Evolutionary conservation across 305 asterid species (phyloP), one percentile per base, ranked within the genome.

Genomic region (Withania somnifera): DNA sequence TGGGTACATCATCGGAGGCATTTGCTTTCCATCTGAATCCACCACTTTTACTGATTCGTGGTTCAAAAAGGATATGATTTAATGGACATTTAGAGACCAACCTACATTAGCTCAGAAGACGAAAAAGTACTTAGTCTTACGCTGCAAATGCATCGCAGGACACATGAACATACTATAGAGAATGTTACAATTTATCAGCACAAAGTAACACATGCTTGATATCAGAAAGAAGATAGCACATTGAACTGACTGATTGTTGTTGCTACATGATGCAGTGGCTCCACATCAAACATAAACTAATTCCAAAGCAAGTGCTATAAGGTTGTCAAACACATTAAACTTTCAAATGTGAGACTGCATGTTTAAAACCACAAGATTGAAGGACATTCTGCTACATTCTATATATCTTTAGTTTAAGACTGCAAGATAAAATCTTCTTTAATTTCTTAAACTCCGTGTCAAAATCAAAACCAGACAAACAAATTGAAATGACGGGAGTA

Each of bases 1-100:
- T 58, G 68, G 93, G 82, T 60, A 90, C 90, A 50, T 83, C 88
- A 53, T 87, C 28, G 81, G 84, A 83, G 82, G 78, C 88, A 85
- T 85, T 89, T 17, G 90, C 90, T 80, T 82, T 87, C 80, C 91
- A 88, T 85, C 82, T 89, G 85, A 85, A 87, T 63, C 84, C 88
- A 61, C 86, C 71, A 61, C 86, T 66, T 75, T 19, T 85, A 64
- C 86, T 86, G 5, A 86, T 86, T 84, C 83, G 83, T 63, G 84
- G 86, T 83, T 89, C 91, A 61, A 17, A 69, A 77, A 87, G 79
- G 10, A 87, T 73, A 82, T 75, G 83, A 67, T 79, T 85, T 64
- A 86, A 84, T 63, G 90, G 88, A 88, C 84, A 90, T 87, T 86
- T 92, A 54, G 86, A 80, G 30, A 84, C 84, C 82, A 90, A 85